These are phyloP conservation scores for Solanum pennellii DNA, from an alignment of 257 asterid species.

Conservation along the genomic window DNA sequence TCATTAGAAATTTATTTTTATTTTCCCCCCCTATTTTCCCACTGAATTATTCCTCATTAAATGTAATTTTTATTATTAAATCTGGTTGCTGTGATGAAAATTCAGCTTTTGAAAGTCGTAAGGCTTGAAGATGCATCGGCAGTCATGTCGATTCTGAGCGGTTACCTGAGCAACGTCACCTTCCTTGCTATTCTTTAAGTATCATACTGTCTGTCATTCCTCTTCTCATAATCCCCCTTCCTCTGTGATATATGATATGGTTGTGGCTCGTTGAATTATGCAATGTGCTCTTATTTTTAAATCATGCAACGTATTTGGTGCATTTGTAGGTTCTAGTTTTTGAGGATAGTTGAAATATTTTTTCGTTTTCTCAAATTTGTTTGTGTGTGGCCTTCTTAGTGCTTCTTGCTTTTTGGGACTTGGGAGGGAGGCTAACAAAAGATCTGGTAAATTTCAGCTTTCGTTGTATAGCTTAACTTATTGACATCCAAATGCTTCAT, in stretches of 20 bases:
- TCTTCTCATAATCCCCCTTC: neutral
- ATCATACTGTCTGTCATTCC: neutral
- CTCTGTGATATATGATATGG: neutral
- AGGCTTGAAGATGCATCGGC: slow-evolving; percentile 6
- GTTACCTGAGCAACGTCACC: slow-evolving; percentile 19
- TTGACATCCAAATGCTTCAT: neutral
- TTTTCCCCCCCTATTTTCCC: neutral
- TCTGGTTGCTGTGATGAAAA: slow-evolving; percentile 20
- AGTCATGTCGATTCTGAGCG: slow-evolving; percentile 19
- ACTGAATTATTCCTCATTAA: neutral
- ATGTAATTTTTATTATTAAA: neutral
- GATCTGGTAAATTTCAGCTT: neutral
- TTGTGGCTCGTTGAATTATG: neutral
- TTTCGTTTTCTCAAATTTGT: neutral
- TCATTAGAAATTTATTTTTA: neutral
- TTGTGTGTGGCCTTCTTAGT: neutral
- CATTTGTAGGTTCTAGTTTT: neutral
- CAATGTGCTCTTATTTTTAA: neutral
- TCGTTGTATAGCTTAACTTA: neutral
- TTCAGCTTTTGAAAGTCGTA: neutral
- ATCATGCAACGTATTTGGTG: neutral
- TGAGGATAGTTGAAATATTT: neutral
- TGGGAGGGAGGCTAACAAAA: neutral
- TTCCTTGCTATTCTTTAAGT: neutral
- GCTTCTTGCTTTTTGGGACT: neutral